Base-by-base conservation (phyloP, 805 yeast species). In the Zygosaccharomyces siamensis region DNA sequence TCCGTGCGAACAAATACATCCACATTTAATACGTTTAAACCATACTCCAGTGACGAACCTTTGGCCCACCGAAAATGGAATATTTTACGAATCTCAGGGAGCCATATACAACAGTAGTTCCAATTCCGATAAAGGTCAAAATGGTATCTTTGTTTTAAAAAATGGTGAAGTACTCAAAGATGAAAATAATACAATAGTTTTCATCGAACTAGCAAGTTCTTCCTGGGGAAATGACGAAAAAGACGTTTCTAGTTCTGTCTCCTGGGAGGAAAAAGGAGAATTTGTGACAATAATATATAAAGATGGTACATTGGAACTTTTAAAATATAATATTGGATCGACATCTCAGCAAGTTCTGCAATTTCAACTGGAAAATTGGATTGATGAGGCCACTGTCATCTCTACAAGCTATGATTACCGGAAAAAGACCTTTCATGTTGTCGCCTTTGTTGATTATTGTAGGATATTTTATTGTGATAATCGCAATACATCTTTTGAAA, bases 31-130 rank as follows among this genome's bases (percentile, higher is more conserved):
- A n/a, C 20, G 5, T 14, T 40, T 47, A 18, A 3, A 12, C 6
- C 49, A 45, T 35, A 27, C 36, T 12, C 49, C 51, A 6, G 41
- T 51, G 7, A 35, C 16, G 7, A 32, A 44, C 10, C 4, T 51
- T 12, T 51, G 54, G 54, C n/a, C 24, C 20, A 47, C 51, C 3
- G 36, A 38, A 8, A n/a, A 11, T 2, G 54, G 51, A 6, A 7
- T 45, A 10, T 43, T 51, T 35, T 51, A 47, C 31, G 47, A 45
- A 21, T 47, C 47, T 8, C 18, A 28, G 39, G 49, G 45, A 27
- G 24, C 20, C 11, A 37, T 51, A 7, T 51, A 51, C 33, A 23
- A 30, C 6, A 44, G 46, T 7, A 16, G 7, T 8, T 36, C 43
- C 12, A 43, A 43, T 8, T 23, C 43, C 10, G 20, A 24, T 18